Evolutionary conservation across 176 grass and related monocot genomes (phyloP), one percentile per base, ranked within the genome.

Genomic region (Rhipidocladum racemiflorum): DNA sequence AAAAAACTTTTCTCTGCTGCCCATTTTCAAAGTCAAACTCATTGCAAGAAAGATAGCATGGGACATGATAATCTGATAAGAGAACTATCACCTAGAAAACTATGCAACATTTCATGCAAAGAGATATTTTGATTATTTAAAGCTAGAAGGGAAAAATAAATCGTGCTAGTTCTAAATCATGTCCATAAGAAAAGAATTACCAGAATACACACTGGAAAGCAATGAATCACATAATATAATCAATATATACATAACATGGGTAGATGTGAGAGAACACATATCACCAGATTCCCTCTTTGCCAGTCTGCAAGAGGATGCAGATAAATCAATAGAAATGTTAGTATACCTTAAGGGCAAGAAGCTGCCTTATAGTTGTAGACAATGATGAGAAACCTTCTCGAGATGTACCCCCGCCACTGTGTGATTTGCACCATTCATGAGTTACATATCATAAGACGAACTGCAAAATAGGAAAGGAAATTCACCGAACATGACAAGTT

Each of bases 301-400:
- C 57, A 65, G 38, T 86, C 39, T 48, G 54, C 39, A 56, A 82
- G 48, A 59, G 18, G 28, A 81, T 57, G 38, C 23, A 84, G 35
- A 91, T 9, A 75, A 62, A 66, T 81, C 18, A 57, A 76, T 57
- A 83, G 45, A 77, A 21, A 50, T 14, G 77, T 54, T 85, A n/a
- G 51, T 35, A 88, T 92, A 93, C 97, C 89, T 99, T 99, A 79
- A 87, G 93, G 66, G 89, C 82, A 72, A 96, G 74, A 74, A 99
- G 91, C 81, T 93, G 82, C 21, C 43, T 51, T 83, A 96, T 78
- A 59, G 68, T 89, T 62, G 61, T 57, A 70, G 87, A 81, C 40
- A 92, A 74, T 50, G 87, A 91, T 77, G 83, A 76, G 23, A 82
- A 90, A 88, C 61, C 79, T 83, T 91, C 87, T 74, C 40, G 10